A percentile compares a stretch with the other conserved stretches of the same genome.
Conservation (phyloP, 2,329 filamentous ascomycete genomes). For the Juglanconis sp. region DNA sequence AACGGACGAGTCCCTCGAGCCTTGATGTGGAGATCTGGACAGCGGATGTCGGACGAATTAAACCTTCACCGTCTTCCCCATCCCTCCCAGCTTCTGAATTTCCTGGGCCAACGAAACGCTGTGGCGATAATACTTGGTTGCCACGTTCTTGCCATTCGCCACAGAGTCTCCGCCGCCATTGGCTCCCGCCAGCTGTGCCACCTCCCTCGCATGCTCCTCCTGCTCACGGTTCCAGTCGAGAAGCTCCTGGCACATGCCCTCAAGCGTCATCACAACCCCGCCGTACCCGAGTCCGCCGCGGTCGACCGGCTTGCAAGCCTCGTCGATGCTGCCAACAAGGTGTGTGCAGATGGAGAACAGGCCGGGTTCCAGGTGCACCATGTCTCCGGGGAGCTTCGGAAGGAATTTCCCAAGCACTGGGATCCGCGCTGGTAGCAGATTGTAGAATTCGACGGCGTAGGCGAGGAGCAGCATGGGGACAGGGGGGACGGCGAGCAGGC, state of each 20-base stretch:
- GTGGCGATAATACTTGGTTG: constrained; percentile 32
- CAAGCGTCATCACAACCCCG: constrained; percentile 36
- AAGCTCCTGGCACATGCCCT: constrained; percentile 38
- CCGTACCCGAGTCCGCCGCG: constrained; percentile 38
- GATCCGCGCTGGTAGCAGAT: constrained; percentile 26
- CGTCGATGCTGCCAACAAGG: constrained; percentile 33
- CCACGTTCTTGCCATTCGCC: not conserved
- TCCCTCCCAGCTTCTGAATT: constrained; percentile 27
- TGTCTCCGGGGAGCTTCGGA: constrained; percentile 31
- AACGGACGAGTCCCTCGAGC: not conserved
- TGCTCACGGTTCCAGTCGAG: constrained; percentile 41
- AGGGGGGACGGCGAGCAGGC: constrained; percentile 29
- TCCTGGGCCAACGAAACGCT: constrained; percentile 38
- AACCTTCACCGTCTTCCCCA: constrained; percentile 2
- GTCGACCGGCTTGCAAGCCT: constrained; percentile 27
- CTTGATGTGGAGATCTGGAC: too few species aligned
- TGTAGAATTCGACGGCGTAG: constrained; percentile 35
- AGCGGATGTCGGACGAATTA: not conserved
- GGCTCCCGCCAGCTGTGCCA: not conserved
- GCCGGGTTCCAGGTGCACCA: constrained; percentile 35
- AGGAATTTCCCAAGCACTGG: constrained; percentile 28
- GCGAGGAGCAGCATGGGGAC: constrained; percentile 34
- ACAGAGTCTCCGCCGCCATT: not conserved
- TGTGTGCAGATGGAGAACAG: constrained; percentile 40
- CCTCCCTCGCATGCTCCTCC: constrained; percentile 15